Percentiles rank a stretch among this genome's conserved stretches.
phyloP scores from a whole-genome alignment of 2,329 filamentous ascomycete genomes.

The Gnomoniopsis smithogilvyi region DNA sequence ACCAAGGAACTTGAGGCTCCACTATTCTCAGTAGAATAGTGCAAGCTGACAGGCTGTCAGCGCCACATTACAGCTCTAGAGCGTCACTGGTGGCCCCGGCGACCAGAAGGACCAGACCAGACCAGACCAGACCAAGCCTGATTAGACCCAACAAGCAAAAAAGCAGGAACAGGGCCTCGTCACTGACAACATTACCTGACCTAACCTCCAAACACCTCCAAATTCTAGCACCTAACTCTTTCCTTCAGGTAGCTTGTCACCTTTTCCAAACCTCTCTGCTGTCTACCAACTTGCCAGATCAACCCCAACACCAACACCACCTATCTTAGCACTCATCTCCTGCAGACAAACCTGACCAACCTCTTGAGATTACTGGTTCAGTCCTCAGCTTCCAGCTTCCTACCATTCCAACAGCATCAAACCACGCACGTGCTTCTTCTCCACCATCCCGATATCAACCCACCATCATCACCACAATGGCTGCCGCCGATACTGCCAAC shows the following conservation, averaged over 20 bases:
- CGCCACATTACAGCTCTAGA: background rate
- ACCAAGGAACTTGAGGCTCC: background rate
- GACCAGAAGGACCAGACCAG: background rate
- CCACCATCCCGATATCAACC: constrained; percentile 5
- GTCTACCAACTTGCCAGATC: background rate
- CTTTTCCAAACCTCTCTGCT: background rate
- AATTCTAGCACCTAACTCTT: background rate
- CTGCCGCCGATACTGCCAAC: constrained; percentile 39
- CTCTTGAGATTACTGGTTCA: background rate
- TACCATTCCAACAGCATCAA: background rate
- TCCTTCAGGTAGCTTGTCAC: too few species aligned
- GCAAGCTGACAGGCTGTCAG: background rate
- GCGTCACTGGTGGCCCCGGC: background rate
- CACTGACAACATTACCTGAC: background rate
- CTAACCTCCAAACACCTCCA: background rate
- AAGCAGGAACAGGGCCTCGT: background rate
- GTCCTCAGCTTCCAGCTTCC: background rate
- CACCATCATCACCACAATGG: constrained; percentile 30
- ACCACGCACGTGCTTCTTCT: background rate
- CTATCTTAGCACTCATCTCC: background rate
- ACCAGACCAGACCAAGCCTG: too few species aligned
- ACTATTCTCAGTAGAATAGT: background rate
- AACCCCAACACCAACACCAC: background rate
- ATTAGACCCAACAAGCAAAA: too few species aligned
- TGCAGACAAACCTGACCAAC: background rate